Percentiles rank a stretch among this genome's conserved stretches.
Conservation (phyloP, 306 rosid species). For the Malus fusca region DNA sequence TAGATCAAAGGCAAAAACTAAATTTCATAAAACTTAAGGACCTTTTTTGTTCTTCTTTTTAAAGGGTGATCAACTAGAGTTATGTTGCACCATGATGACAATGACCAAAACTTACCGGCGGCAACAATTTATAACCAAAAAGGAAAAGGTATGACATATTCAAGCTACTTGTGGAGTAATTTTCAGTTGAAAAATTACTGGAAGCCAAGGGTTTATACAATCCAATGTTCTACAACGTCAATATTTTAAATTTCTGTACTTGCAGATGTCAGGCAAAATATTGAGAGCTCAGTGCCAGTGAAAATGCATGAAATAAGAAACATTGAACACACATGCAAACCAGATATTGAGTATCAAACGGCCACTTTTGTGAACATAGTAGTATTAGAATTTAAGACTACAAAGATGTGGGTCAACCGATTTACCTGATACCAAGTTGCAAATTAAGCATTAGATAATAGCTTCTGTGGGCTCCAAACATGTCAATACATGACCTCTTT, state of each 20-base stretch:
- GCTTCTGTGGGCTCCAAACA: constrained; percentile 23
- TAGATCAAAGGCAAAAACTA: not conserved
- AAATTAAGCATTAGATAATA: constrained; percentile 46
- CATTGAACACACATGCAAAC: not conserved
- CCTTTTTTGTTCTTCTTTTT: not conserved
- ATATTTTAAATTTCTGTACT: not conserved
- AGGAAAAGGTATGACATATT: not conserved
- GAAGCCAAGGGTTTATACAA: not conserved
- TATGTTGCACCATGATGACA: not conserved
- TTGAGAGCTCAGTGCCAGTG: not conserved
- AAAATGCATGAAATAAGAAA: not conserved
- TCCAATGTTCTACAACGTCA: not conserved
- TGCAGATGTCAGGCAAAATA: not conserved
- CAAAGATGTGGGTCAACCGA: not conserved
- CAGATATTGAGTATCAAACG: not conserved
- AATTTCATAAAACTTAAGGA: not conserved
- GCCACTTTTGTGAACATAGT: not conserved
- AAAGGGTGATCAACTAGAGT: not conserved
- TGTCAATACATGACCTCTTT: constrained; percentile 40
- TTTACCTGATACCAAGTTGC: constrained; percentile 62
- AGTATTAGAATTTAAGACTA: not conserved
- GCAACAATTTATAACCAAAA: not conserved
- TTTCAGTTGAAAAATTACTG: not conserved
- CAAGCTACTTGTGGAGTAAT: not conserved
- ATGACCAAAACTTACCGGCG: not conserved